Base-by-base conservation (phyloP, 352 stramenopile species). In the Phytophthora rubi region DNA sequence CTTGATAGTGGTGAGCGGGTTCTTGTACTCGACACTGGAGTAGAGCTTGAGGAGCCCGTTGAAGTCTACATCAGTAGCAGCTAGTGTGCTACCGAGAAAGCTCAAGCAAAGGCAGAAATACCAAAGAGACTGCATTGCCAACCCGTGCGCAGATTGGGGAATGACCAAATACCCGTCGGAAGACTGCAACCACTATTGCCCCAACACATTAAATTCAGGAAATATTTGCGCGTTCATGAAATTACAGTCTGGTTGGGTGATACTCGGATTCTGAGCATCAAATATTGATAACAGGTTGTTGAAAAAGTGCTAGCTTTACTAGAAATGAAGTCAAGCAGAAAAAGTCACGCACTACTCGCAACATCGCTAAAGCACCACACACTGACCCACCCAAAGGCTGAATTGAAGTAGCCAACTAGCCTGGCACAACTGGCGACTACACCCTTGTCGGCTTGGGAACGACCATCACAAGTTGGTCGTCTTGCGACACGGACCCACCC, bases 401-500 rank as follows among this genome's bases (percentile, higher is more conserved):
- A 44, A 13, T 4, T 44, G 35, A 44, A 44, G 35, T 5, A 13
- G 4, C 35, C 35, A 44, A 13, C 35, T 16, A 44, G 10, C 35
- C 26, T 30, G 26, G 26, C 26, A 6, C 26, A 30, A 30, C 33
- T 39, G 33, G 10, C 33, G 10, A 12, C 7, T 39, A 39, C 15
- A 21, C 39, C 44, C 26, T 28, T n/a, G n/a, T 51, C 44, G 44
- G 44, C 44, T 51, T 51, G 30, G 55, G 23, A 21, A 58, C 65
- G 42, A 76, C 69, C 53, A 71, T 65, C 4, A n/a, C 37, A 13
- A 69, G n/a, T 0, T 37, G n/a, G 18, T 72, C 32, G 26, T 62
- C 48, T 13, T 76, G 42, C 15, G 69, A 69, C 12, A 71, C 58
- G 0, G 49, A 65, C 18, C 69, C 69, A 7, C 64, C 69, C 6